A percentile compares a stretch with the other conserved stretches of the same genome.
Conservation (phyloP, 2,329 filamentous ascomycete species). For the Beauveria scarabaeidicola region DNA sequence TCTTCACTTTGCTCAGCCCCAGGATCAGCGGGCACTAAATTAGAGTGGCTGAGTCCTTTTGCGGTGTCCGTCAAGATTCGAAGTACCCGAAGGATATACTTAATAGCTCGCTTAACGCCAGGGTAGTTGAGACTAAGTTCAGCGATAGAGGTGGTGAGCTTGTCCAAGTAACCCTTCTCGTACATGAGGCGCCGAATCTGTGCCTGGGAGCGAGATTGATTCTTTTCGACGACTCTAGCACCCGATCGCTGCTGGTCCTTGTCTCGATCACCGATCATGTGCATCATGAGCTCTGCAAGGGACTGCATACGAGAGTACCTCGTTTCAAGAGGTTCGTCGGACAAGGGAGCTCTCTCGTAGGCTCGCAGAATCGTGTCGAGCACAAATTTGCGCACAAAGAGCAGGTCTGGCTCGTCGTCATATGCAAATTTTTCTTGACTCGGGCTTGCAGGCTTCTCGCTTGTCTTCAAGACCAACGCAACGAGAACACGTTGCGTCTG, state of each 20-base stretch:
- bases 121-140: slow-evolving; percentile 95
- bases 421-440: slow-evolving; percentile 50
- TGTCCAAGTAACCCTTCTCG: slow-evolving; percentile 89
- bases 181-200: slow-evolving; percentile 95
- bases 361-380: slow-evolving; percentile 87
- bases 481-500: slow-evolving; percentile 84
- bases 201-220: slow-evolving; percentile 55
- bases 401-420: slow-evolving; percentile 73
- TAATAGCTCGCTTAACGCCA: slow-evolving; percentile 85
- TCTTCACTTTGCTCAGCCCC: slow-evolving; percentile 68
- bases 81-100: slow-evolving; percentile 87
- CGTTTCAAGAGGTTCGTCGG: slow-evolving; percentile 69
- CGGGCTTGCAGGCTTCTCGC: slow-evolving; percentile 59
- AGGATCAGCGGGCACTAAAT: slow-evolving; percentile 59
- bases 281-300: slow-evolving; percentile 83
- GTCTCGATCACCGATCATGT: slow-evolving; percentile 78
- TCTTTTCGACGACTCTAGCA: slow-evolving; percentile 29
- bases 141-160: slow-evolving; percentile 83
- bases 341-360: slow-evolving; percentile 78
- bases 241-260: slow-evolving; percentile 42
- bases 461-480: slow-evolving; percentile 79
- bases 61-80: slow-evolving; percentile 82
- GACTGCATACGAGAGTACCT: slow-evolving; percentile 84
- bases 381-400: slow-evolving; percentile 91
- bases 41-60: slow-evolving; percentile 73